Percentiles rank a stretch among this genome's conserved stretches.
Conservation (phyloP, 768 basidiomycete genomes). For the Kwoniella dejecticola region DNA sequence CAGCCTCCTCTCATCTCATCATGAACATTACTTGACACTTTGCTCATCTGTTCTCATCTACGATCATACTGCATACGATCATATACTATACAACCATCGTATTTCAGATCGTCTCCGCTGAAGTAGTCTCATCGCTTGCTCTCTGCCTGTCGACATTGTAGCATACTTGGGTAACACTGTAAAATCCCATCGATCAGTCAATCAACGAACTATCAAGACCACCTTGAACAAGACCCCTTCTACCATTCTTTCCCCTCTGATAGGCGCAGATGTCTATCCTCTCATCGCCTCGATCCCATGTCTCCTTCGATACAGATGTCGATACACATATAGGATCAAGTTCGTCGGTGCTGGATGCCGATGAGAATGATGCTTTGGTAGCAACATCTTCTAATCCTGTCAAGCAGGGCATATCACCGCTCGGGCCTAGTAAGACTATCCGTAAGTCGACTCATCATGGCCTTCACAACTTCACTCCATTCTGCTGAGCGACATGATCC, state of each 20-base stretch:
- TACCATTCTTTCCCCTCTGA: background rate
- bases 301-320: slow-evolving; percentile 12
- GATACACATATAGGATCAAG: slow-evolving; percentile 14
- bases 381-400: slow-evolving; percentile 19
- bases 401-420: slow-evolving; percentile 27
- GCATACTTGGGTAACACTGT: background rate
- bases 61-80: too few species aligned
- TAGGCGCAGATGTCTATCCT: slow-evolving; percentile 14
- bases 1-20: slow-evolving; percentile 13
- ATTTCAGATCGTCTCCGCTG: too few species aligned
- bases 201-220: slow-evolving; percentile 2
- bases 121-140: background rate
- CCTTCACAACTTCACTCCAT: background rate
- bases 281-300: slow-evolving; percentile 10
- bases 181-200: background rate
- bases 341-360: slow-evolving; percentile 14
- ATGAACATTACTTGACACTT: too few species aligned
- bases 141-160: background rate
- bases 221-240: too few species aligned
- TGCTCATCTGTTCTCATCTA: too few species aligned
- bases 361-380: slow-evolving; percentile 8
- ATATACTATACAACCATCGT: too few species aligned
- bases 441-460: slow-evolving; percentile 20
- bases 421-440: slow-evolving; percentile 29
- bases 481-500: too few species aligned